A percentile compares a stretch with the other conserved stretches of the same genome.
phyloP scores from a whole-genome alignment of 306 rosid species.

The Lathyrus tuberosus region DNA sequence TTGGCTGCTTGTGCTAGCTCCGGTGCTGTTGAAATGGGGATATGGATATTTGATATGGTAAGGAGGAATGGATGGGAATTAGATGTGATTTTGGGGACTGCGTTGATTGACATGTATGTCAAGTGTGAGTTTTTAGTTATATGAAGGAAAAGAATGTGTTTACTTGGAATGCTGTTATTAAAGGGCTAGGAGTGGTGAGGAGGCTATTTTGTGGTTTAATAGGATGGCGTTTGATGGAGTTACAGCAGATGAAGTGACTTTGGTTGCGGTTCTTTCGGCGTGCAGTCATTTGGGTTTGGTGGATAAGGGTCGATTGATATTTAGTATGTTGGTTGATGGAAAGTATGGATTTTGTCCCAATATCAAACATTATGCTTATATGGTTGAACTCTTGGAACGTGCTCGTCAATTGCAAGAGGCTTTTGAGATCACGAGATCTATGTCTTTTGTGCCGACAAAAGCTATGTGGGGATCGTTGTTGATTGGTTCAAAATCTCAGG shows the following conservation, averaged over 20 bases:
- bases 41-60: slow-evolving; percentile 63
- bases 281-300: slow-evolving; percentile 82
- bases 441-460: slow-evolving; percentile 68
- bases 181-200: slow-evolving; percentile 71
- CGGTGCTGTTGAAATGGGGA: slow-evolving; percentile 72
- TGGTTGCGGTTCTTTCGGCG: slow-evolving; percentile 66
- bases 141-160: slow-evolving; percentile 64
- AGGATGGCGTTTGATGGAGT: slow-evolving; percentile 53
- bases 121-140: slow-evolving; percentile 64
- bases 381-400: too few relatives aligned
- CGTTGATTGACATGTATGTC: slow-evolving; percentile 69
- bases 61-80: slow-evolving; percentile 62
- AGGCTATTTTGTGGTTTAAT: slow-evolving; percentile 66
- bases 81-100: slow-evolving; percentile 73
- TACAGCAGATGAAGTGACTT: slow-evolving; percentile 62
- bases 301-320: slow-evolving; percentile 55
- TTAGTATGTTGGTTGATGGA: slow-evolving; percentile 51
- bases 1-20: slow-evolving; percentile 65
- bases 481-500: slow-evolving; percentile 57
- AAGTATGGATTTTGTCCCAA: slow-evolving; percentile 60
- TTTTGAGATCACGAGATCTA: slow-evolving; percentile 32
- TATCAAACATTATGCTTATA: too few relatives aligned
- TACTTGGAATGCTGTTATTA: slow-evolving; percentile 31
- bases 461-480: slow-evolving; percentile 77
- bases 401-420: too few relatives aligned